Base-by-base conservation (phyloP, 2,329 filamentous ascomycete species). In the Apiospora saccharicola region DNA sequence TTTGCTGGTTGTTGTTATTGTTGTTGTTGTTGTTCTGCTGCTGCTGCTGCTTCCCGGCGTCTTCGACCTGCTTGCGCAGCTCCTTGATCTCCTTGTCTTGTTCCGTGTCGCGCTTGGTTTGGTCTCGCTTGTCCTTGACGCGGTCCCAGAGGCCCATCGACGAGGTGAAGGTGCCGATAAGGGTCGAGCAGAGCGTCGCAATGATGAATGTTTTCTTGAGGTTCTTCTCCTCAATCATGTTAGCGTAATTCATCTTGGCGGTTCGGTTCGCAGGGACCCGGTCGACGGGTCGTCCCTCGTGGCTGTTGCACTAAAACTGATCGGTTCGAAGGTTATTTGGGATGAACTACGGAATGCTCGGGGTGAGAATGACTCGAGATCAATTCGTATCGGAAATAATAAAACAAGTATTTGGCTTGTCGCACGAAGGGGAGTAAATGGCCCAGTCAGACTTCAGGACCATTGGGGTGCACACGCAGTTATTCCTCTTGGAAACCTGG, bases 201-300 rank as follows among this genome's bases (percentile, higher is more conserved):
- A 83, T 77, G 47, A 83, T 81, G 74, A 83, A 83, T 6, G 80
- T 80, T 79, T 82, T 80, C 81, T 81, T 82, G 71, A 83, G 77
- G 70, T 74, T 75, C 67, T 80, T 79, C 72, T 82, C 81, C 44
- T 83, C 78, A 22, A 82, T 80, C 81, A 82, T 80, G 34, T 75
- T 79, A 19, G 81, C 78, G 67, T 73, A 71, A 26, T 73, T 73
- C 72, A 73, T 73, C 19, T 41, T 64, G 57, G 57, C 30, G 57
- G 22, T 8, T 43, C 69, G 69, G 30, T 68, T 68, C 67, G 67
- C 67, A 26, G 43, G 43, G 26, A n/a, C 26, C 43, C 67, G 43
- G 43, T 34, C 43, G 43, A 68, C 67, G 67, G 67, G n/a, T 47
- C 41, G 43, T 68, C 67, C 67, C 67, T 64, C n/a, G 26, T 49